A percentile compares a stretch with the other conserved stretches of the same genome.
Conservation (phyloP, 805 yeast species). For the Priceomyces haplophilus region DNA sequence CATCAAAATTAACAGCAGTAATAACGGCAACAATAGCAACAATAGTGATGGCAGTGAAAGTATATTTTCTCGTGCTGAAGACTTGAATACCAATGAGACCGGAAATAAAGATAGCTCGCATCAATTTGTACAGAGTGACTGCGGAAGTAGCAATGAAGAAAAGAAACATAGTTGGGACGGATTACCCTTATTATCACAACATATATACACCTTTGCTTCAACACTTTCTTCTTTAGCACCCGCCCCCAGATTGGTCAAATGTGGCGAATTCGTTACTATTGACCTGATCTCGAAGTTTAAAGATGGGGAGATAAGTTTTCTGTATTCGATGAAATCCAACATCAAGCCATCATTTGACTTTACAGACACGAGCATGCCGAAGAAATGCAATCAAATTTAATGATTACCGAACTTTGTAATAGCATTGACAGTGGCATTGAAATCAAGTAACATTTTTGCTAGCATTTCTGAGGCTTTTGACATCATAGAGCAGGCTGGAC, state of each 20-base stretch:
- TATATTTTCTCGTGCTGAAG: background rate
- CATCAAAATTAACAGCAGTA: background rate
- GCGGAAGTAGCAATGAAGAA: no score
- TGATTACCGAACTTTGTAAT: background rate
- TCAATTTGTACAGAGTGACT: no score
- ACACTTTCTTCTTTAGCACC: background rate
- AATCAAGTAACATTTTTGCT: no score
- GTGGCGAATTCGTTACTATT: background rate
- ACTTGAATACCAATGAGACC: background rate
- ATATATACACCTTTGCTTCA: background rate
- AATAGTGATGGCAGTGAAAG: background rate
- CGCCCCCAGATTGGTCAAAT: background rate
- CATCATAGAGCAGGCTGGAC: no score
- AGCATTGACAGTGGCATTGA: background rate
- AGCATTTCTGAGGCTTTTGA: no score
- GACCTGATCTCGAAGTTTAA: background rate
- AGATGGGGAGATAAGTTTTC: background rate
- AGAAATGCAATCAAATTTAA: no score
- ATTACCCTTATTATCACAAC: conserved; percentile 1
- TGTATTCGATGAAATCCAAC: background rate
- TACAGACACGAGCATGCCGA: no score
- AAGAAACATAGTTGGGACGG: background rate
- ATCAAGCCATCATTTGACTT: background rate
- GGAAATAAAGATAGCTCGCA: background rate
- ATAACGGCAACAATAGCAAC: background rate